Evolutionary conservation across 2,329 filamentous ascomycete genomes (phyloP).

Genomic region (Atkinsonella texensis): DNA sequence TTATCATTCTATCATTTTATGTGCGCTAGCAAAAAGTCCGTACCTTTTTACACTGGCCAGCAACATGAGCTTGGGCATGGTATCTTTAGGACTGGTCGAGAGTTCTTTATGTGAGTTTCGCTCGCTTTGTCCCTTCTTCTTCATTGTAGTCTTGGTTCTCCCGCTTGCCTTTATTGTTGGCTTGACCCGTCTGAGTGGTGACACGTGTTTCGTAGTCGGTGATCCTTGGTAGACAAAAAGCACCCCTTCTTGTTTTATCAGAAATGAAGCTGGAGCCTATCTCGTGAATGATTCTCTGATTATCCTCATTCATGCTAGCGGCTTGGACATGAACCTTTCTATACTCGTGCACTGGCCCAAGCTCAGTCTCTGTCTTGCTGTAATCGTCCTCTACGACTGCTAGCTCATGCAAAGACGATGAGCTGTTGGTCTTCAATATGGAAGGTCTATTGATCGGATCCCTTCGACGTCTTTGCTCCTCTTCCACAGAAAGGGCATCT

Average conservation of each 20-base stretch:
- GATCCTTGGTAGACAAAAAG: conserved; percentile 5
- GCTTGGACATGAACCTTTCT: conserved; percentile 7
- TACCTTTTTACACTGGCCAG: background rate
- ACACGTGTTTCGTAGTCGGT: conserved; percentile 1
- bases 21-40: background rate
- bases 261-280: conserved; percentile 16
- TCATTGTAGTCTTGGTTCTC: background rate
- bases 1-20: background rate
- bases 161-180: background rate
- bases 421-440: conserved; percentile 18
- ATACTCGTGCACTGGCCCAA: conserved; percentile 15
- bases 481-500: conserved; percentile 19
- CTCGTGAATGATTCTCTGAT: conserved; percentile 15
- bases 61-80: too few relatives aligned
- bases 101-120: background rate
- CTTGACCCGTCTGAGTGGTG: background rate
- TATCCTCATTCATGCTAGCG: conserved; percentile 2
- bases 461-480: conserved; percentile 25
- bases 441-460: conserved; percentile 18
- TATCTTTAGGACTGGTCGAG: too few relatives aligned
- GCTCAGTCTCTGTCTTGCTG: conserved; percentile 5
- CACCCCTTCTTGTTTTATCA: background rate
- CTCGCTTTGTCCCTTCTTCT: background rate
- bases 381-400: background rate
- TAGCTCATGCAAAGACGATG: conserved; percentile 8